Base-by-base conservation (phyloP, 1,139 yeast species). In the Diutina mesorugosa region DNA sequence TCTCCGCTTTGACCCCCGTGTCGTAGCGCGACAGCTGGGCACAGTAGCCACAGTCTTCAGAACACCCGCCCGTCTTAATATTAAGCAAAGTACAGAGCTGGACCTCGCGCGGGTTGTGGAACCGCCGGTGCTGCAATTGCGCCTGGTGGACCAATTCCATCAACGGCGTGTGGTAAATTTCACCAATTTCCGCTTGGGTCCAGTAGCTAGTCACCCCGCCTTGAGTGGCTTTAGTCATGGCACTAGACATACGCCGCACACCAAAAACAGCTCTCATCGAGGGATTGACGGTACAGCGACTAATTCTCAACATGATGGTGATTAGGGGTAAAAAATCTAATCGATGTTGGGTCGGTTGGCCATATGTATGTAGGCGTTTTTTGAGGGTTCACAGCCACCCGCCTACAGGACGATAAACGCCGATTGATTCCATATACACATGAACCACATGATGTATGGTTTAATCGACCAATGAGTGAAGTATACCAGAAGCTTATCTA, bases 21-120 rank as follows among this genome's bases (percentile, higher is more conserved):
- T 79, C 77, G 67, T 87, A 79, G 35, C 87, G 72, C 3, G 82
- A 73, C 1, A 91, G 84, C 65, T 87, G 95, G 0, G 93, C 84
- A 70, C 95, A 87, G 67, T 87, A 87, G 63, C 83, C 83, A 67
- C 95, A 87, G 65, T 87, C 91, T 64, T 87, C 95, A 1, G 89
- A 76, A 64, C 95, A 87, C 0, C 95, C 95, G 55, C 95, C 95
- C 0, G 87, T 79, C 64, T 87, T 87, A 66, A 87, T 85, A 58
- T 84, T 84, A 69, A 86, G 76, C 59, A 87, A 73, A 1, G 93
- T 85, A 68, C 95, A 87, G 55, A 87, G 73, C 67, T 87, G 95
- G 32, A 87, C 84, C 65, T 85, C 84, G 1, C 74, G 65, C 1
- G 91, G 90, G 62, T 86, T 80, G 65, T 87, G 90, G 68, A 76